Conservation (phyloP, 192 early-diverging fungal genomes). For the Linnemannia zychae region DNA sequence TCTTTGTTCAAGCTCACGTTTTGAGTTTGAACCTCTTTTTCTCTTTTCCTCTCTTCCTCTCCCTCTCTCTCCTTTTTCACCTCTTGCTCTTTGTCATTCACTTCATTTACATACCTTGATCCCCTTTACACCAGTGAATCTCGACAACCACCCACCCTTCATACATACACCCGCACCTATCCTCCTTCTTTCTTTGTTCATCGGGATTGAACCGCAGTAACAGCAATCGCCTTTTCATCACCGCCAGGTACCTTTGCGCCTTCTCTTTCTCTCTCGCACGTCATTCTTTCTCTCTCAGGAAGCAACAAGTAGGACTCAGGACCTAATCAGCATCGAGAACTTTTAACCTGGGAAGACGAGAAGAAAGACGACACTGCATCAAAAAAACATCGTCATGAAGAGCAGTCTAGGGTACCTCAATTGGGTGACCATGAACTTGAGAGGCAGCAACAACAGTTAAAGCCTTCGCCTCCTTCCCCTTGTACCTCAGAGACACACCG, state of each 20-base stretch:
- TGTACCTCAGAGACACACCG: neutral
- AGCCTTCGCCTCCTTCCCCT: neutral
- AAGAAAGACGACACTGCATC: neutral
- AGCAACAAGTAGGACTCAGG: too few species aligned
- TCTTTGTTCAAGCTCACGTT: too few species aligned
- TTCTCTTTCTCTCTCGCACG: neutral
- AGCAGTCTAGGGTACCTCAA: too few species aligned
- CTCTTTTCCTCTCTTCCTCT: neutral
- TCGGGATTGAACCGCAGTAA: neutral
- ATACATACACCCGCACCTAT: too few species aligned
- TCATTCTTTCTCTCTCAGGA: neutral
- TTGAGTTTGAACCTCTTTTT: neutral
- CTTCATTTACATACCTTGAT: neutral
- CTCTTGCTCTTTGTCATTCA: neutral
- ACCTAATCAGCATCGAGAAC: too few species aligned
- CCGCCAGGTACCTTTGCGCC: neutral
- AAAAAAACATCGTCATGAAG: neutral
- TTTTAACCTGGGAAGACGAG: too few species aligned
- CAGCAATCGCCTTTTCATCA: neutral
- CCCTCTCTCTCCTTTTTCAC: neutral
- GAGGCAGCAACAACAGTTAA: too few species aligned
- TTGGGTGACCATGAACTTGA: too few species aligned
- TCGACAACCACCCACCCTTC: neutral
- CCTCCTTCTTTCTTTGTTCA: neutral
- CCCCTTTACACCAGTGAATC: neutral